Evolutionary conservation across 768 basidiomycete genomes (phyloP).

Genomic region (Tubosaeta sp.): DNA sequence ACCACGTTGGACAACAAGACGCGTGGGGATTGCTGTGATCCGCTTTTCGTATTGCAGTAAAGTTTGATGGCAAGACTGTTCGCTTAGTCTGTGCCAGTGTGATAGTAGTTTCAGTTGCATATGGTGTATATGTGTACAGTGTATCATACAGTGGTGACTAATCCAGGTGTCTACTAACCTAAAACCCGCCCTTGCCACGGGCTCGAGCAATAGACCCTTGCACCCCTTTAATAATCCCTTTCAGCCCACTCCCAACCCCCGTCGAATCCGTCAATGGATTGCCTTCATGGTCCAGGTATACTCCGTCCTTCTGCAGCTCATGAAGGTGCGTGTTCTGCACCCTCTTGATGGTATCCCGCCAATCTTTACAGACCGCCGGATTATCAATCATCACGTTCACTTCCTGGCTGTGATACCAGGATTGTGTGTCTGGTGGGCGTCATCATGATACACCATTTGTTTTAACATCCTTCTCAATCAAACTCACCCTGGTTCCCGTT

Average conservation of each 20-base stretch:
- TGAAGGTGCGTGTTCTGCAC: slow-evolving; percentile 58
- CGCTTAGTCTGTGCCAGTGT: not conserved
- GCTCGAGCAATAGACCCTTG: slow-evolving; percentile 40
- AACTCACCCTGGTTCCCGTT: slow-evolving; percentile 62
- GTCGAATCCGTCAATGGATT: slow-evolving; percentile 36
- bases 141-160: slow-evolving; percentile 7
- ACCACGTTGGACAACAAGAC: slow-evolving; percentile 3
- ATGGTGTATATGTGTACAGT: not conserved
- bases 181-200: slow-evolving; percentile 40
- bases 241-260: slow-evolving; percentile 34
- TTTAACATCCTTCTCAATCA: not conserved
- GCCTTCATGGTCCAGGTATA: slow-evolving; percentile 52
- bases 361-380: slow-evolving; percentile 46
- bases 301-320: slow-evolving; percentile 43
- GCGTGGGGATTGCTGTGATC: not conserved
- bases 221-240: slow-evolving; percentile 40
- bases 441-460: slow-evolving; percentile 1
- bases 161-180: slow-evolving; percentile 5
- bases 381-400: slow-evolving; percentile 63
- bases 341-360: slow-evolving; percentile 48
- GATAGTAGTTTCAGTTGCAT: not conserved
- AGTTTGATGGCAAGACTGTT: not conserved
- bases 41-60: not conserved
- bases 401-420: slow-evolving; percentile 72
- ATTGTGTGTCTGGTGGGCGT: slow-evolving; percentile 47